These are phyloP conservation scores for Clonostachys rhizophaga DNA, from an alignment of 2,329 filamentous ascomycete genomes.

Conservation along the genomic window DNA sequence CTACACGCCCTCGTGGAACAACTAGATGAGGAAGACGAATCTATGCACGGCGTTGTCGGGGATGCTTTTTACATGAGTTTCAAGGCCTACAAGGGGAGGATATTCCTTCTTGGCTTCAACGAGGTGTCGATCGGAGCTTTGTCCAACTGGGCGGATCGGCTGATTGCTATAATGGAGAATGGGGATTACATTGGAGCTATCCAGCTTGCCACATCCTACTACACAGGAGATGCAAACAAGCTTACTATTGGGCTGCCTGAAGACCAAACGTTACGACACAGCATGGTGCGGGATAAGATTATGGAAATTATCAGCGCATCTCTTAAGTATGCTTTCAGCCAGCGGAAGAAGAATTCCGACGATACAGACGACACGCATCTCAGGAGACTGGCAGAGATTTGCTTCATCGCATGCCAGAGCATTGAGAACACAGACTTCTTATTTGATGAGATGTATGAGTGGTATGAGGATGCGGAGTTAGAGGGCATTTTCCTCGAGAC, in stretches of 20 bases:
- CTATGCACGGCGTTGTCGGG: conserved; percentile 92
- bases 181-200: conserved; percentile 96
- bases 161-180: conserved; percentile 91
- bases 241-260: conserved; percentile 91
- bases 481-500: conserved; percentile 80
- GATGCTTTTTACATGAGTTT: conserved; percentile 99
- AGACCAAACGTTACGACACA: conserved; percentile 69
- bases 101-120: conserved; percentile 92
- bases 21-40: conserved; percentile 77
- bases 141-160: conserved; percentile 94
- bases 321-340: conserved; percentile 79
- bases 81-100: conserved; percentile 85
- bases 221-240: conserved; percentile 86
- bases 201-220: conserved; percentile 85
- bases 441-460: conserved; percentile 86
- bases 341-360: conserved; percentile 46
- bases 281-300: conserved; percentile 81
- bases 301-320: conserved; percentile 93
- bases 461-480: conserved; percentile 73
- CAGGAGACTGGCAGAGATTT: conserved; percentile 74
- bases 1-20: conserved; percentile 82
- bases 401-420: conserved; percentile 76
- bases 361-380: conserved; percentile 54
- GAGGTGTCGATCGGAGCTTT: conserved; percentile 86
- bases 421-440: conserved; percentile 78